phyloP scores from a whole-genome alignment of 2,329 filamentous ascomycete species.

The Zymoseptoria crescenta region DNA sequence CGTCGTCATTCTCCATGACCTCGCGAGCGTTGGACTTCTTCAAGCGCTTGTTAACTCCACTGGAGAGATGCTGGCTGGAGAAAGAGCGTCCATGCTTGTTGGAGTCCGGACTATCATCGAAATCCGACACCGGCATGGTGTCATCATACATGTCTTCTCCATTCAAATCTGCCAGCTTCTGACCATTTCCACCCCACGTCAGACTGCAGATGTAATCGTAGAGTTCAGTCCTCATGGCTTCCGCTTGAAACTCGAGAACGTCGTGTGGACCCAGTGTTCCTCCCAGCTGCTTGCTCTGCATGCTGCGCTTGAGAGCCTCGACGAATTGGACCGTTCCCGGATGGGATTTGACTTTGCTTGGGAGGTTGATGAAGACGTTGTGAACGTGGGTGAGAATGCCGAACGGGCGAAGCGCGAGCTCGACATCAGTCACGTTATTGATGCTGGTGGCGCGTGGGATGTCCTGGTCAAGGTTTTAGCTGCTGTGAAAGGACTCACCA shows the following conservation, averaged over 20 bases:
- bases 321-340: conserved; percentile 13
- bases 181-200: not conserved
- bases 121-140: not conserved
- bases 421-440: conserved; percentile 20
- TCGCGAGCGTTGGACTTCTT: not conserved
- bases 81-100: not conserved
- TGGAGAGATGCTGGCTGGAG: not conserved
- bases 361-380: conserved; percentile 19
- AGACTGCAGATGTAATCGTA: not conserved
- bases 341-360: conserved; percentile 11
- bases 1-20: not conserved
- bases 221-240: conserved; percentile 2
- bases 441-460: conserved; percentile 18
- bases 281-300: conserved; percentile 9
- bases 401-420: conserved; percentile 23
- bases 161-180: not conserved
- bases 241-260: conserved; percentile 1
- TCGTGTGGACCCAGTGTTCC: not conserved
- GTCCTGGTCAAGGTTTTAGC: not conserved
- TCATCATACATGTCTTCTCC: not conserved
- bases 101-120: not conserved
- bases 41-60: not conserved
- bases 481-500: not conserved
- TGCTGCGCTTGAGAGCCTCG: conserved; percentile 10
- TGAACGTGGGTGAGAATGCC: conserved; percentile 18